These are phyloP conservation scores for Aschersonia sp. DNA, from an alignment of 2,329 filamentous ascomycete genomes.

Conservation along the genomic window DNA sequence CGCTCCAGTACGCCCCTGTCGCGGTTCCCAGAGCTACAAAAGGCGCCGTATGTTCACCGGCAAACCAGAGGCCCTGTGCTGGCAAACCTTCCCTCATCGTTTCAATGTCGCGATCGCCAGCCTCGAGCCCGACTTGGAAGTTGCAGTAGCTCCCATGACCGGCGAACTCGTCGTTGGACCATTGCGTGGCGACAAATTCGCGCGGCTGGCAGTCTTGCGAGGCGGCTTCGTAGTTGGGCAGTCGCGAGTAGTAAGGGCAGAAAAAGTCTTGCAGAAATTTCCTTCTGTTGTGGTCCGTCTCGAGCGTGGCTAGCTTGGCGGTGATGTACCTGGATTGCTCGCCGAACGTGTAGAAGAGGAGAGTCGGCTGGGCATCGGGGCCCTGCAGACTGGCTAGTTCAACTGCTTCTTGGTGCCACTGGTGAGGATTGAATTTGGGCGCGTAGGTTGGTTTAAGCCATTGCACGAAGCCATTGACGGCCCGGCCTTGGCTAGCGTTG, in stretches of 20 bases:
- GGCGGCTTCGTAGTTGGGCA: constrained; percentile 49
- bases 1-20: constrained; percentile 86
- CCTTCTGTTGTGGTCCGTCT: constrained; percentile 31
- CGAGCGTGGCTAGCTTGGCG: constrained; percentile 23
- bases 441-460: constrained; percentile 63
- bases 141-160: constrained; percentile 77
- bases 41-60: constrained; percentile 80
- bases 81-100: constrained; percentile 47
- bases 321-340: constrained; percentile 43
- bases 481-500: constrained; percentile 13
- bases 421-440: constrained; percentile 39
- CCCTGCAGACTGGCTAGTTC: constrained; percentile 56
- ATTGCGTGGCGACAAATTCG: constrained; percentile 55
- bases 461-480: constrained; percentile 54
- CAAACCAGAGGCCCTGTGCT: constrained; percentile 64
- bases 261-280: constrained; percentile 52
- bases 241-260: constrained; percentile 59
- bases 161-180: constrained; percentile 65
- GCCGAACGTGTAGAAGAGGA: constrained; percentile 72
- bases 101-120: constrained; percentile 60
- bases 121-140: constrained; percentile 61
- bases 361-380: constrained; percentile 54
- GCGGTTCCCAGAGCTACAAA: constrained; percentile 81
- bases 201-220: constrained; percentile 46
- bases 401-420: constrained; percentile 65